Base-by-base conservation (phyloP, 306 rosid genomes). In the Neltuma alba region DNA sequence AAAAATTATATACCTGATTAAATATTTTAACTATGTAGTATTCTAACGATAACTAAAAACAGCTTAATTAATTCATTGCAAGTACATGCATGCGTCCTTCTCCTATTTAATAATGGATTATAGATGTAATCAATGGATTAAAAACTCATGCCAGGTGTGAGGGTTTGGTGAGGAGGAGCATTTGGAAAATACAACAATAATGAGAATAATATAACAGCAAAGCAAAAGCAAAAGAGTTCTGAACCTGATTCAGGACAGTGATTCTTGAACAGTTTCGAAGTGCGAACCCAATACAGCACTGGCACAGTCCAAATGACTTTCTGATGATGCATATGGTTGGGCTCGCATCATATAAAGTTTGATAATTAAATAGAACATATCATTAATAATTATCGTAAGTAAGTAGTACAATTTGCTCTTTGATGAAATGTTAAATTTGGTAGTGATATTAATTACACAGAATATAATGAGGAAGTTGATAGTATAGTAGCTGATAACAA, bases 211-310 rank as follows among this genome's bases (percentile, higher is more conserved):
- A 66, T 9, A n/a, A 20, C 28, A 47, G 67, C 4, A 31, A n/a
- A 36, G 37, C 3, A 64, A 63, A 45, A 23, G 72, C 48, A 76
- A 23, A 64, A 77, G 72, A 21, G 23, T 40, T 37, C 20, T 15
- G 83, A 65, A 68, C 2, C 62, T 65, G 55, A 25, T 52, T 80
- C 70, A 73, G 75, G 52, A 40, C 48, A 63, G 74, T 50, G 34
- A 31, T 33, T 16, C n/a, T n/a, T 45, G 78, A 62, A 79, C 21
- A 45, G 75, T 47, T 71, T 45, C 21, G 75, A 73, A 63, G 74
- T 37, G 83, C 44, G 79, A 80, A 74, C 79, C 66, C 16, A 52
- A 64, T 21, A 73, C 15, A 65, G 30, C 62, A 31, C 38, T 40
- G 45, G 14, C 20, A 45, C 2, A 21, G 50, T 72, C 44, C 78